Percentiles rank a stretch among this genome's conserved stretches.
Conservation (phyloP, 2,329 filamentous ascomycete species). For the Myriosclerotinia scirpicola region DNA sequence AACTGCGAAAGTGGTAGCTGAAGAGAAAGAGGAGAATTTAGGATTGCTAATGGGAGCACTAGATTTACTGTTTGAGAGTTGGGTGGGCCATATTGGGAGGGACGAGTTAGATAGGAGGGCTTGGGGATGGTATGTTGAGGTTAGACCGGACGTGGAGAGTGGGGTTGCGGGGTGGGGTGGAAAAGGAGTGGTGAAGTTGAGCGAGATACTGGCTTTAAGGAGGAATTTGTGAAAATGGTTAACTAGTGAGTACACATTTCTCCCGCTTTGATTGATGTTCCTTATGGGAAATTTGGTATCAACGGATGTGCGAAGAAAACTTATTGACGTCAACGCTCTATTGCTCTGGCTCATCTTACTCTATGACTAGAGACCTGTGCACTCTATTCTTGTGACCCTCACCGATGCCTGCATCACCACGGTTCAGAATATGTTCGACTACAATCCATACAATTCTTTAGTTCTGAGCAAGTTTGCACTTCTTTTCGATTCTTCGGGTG, state of each 20-base stretch:
- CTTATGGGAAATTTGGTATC: background rate
- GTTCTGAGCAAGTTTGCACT: background rate
- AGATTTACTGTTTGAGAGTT: constrained; percentile 71
- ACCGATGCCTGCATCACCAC: background rate
- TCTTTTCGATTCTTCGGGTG: background rate
- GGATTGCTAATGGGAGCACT: constrained; percentile 69
- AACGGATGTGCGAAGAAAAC: background rate
- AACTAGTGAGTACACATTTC: constrained; percentile 8
- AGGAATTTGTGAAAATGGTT: constrained; percentile 41
- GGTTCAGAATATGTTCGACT: background rate
- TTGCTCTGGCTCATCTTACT: background rate
- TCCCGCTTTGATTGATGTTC: background rate
- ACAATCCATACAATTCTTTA: background rate
- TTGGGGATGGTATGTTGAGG: constrained; percentile 78
- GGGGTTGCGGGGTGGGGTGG: constrained; percentile 81
- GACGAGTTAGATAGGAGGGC: constrained; percentile 73
- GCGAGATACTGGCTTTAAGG: constrained; percentile 63
- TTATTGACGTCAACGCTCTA: background rate
- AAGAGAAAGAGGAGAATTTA: constrained; percentile 68
- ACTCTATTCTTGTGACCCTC: background rate
- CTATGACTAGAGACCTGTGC: background rate
- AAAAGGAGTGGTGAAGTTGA: constrained; percentile 68
- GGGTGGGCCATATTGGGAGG: constrained; percentile 61
- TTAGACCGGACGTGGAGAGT: constrained; percentile 72
- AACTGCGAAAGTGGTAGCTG: constrained; percentile 51